Conservation (phyloP, 176 grass and related monocot genomes). For the Thalia dealbata region DNA sequence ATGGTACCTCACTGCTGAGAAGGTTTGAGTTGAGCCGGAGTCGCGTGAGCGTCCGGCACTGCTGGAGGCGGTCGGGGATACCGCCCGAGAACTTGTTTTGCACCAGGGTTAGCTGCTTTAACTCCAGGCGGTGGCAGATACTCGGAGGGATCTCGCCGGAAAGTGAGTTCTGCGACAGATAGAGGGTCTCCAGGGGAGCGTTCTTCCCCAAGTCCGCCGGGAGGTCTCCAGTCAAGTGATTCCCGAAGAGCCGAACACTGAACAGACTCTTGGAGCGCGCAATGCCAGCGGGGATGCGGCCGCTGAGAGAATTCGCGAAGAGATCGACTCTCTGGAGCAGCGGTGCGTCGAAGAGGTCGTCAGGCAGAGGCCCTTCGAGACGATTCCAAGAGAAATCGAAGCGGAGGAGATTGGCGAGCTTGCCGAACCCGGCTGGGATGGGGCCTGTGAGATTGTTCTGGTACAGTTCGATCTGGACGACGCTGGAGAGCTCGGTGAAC, state of each 20-base stretch:
- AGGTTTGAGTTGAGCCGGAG: slow-evolving; percentile 50
- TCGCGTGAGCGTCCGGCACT: slow-evolving; percentile 52
- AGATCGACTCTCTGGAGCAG: slow-evolving; percentile 52
- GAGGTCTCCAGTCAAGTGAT: slow-evolving; percentile 53
- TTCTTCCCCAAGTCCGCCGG: slow-evolving; percentile 46
- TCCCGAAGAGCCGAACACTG: slow-evolving; percentile 60
- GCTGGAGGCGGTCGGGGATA: slow-evolving; percentile 49
- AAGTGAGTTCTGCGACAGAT: slow-evolving; percentile 54
- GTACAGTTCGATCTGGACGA: slow-evolving; percentile 67
- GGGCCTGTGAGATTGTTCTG: slow-evolving; percentile 62
- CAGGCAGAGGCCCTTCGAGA: slow-evolving; percentile 52
- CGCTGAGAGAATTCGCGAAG: slow-evolving; percentile 43
- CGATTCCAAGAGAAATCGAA: slow-evolving; percentile 56
- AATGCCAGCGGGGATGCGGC: slow-evolving; percentile 32
- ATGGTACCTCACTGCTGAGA: slow-evolving; percentile 51
- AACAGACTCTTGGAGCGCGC: slow-evolving; percentile 30
- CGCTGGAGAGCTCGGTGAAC: slow-evolving; percentile 28
- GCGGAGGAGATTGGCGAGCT: slow-evolving; percentile 23
- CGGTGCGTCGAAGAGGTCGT: slow-evolving; percentile 57
- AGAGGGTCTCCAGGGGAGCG: slow-evolving; percentile 42
- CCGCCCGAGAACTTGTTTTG: slow-evolving; percentile 37
- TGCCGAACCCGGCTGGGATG: slow-evolving; percentile 43
- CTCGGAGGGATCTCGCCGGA: slow-evolving; percentile 60
- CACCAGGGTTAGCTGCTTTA: slow-evolving; percentile 65
- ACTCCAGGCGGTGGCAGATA: slow-evolving; percentile 64